Percentiles rank a stretch among this genome's conserved stretches.
Conservation (phyloP, 225 moss, liverwort and hornwort species). For the Rhytidiadelphus loreus region DNA sequence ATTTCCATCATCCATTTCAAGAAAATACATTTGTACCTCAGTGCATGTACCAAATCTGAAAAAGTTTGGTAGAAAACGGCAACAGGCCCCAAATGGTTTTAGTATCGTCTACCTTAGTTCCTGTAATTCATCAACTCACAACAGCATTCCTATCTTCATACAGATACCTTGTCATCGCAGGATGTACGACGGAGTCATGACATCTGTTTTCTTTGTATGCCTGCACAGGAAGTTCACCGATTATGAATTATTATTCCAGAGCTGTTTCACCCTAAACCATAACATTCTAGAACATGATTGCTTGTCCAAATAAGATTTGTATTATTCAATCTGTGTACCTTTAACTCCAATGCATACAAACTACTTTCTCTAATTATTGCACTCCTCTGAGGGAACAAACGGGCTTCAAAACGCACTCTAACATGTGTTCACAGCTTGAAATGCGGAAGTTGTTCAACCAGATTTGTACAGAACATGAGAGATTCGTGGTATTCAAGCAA, state of each 20-base stretch:
- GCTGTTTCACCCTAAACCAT: not conserved
- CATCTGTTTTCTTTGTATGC: constrained; percentile 35
- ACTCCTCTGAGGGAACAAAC: not conserved
- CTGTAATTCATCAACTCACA: constrained; percentile 11
- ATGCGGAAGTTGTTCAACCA: not conserved
- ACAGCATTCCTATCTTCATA: constrained; percentile 35
- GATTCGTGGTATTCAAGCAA: not conserved
- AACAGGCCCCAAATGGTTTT: no score
- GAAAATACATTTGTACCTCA: not conserved
- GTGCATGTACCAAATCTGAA: not conserved
- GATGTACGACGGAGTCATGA: constrained; percentile 1
- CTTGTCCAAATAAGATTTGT: not conserved
- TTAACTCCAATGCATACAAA: not conserved
- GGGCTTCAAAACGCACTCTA: not conserved
- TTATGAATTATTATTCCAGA: not conserved
- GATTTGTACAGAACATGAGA: not conserved
- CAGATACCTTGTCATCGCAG: constrained; percentile 18
- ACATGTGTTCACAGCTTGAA: not conserved
- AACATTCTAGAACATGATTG: not conserved
- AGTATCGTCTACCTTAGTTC: not conserved
- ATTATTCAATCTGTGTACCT: not conserved
- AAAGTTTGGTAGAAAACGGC: not conserved
- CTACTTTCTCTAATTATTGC: not conserved
- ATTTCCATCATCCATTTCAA: not conserved
- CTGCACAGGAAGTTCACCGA: not conserved